A percentile compares a stretch with the other conserved stretches of the same genome.
Evolutionary conservation across 352 stramenopile genomes (phyloP).

Genomic region (Globisporangium recalcitrans): DNA sequence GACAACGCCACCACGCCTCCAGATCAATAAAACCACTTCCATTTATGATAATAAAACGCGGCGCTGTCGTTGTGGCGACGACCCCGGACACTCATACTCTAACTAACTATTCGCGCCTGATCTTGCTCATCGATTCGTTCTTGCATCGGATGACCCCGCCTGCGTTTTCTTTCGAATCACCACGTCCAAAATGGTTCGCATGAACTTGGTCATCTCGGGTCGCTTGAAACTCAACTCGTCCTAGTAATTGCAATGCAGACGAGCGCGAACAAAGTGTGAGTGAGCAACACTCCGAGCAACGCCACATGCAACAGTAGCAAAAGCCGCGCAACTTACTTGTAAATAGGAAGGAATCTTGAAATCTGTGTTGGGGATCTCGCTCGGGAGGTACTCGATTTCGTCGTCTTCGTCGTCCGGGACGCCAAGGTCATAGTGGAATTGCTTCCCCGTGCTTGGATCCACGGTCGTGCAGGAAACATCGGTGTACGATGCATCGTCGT

Average conservation of each 20-base stretch:
- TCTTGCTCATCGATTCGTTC: conserved; percentile 9
- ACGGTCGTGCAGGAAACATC: conserved; percentile 64
- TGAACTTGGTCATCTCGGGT: conserved; percentile 80
- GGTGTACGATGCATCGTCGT: conserved; percentile 44
- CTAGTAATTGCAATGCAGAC: conserved; percentile 15
- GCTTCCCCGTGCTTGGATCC: conserved; percentile 58
- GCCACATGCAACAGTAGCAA: neutral
- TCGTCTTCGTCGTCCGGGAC: conserved; percentile 52
- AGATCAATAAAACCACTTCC: conserved; percentile 12
- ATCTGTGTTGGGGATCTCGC: conserved; percentile 42
- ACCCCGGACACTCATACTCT: conserved; percentile 11
- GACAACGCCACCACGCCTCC: neutral
- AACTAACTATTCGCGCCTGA: conserved; percentile 12
- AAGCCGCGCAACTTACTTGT: conserved; percentile 30
- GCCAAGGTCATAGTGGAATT: conserved; percentile 76
- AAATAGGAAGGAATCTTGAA: conserved; percentile 70
- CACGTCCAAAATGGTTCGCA: conserved; percentile 73
- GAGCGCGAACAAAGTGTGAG: neutral
- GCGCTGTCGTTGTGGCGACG: neutral
- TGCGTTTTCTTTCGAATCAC: conserved; percentile 72
- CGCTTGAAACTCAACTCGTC: conserved; percentile 80
- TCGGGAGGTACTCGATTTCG: conserved; percentile 80
- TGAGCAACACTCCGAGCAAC: neutral
- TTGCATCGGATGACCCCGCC: conserved; percentile 15
- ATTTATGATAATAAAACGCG: conserved; percentile 12